Conservation (phyloP, 805 yeast species). For the Candida ipomoeae region DNA sequence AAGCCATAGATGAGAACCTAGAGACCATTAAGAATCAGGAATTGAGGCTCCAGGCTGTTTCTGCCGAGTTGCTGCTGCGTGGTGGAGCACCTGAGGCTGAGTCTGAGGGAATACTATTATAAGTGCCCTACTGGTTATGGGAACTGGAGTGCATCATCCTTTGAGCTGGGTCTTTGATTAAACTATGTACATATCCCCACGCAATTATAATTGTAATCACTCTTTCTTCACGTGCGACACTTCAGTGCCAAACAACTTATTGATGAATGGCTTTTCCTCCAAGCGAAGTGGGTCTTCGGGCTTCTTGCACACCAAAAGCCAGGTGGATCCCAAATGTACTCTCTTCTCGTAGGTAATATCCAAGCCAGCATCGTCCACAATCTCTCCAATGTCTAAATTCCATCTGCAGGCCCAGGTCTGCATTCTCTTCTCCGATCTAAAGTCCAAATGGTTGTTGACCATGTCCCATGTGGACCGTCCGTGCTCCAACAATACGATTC, state of each 20-base stretch:
- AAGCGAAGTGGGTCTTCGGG: conserved; percentile 58
- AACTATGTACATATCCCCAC: neutral
- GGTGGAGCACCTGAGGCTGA: conserved; percentile 15
- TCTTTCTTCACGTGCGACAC: conserved; percentile 24
- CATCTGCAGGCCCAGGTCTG: conserved; percentile 96
- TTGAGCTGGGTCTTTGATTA: neutral
- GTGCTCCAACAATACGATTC: conserved; percentile 84
- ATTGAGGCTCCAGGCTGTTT: conserved; percentile 42
- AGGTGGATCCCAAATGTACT: conserved; percentile 88
- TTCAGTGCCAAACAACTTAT: conserved; percentile 39
- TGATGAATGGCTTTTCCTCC: conserved; percentile 40
- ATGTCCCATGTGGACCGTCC: conserved; percentile 81
- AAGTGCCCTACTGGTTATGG: neutral
- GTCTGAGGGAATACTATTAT: conserved; percentile 10
- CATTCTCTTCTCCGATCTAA: conserved; percentile 76
- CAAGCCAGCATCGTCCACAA: conserved; percentile 78
- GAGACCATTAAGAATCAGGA: conserved; percentile 50
- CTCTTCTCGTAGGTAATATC: conserved; percentile 77
- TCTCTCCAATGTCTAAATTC: conserved; percentile 90
- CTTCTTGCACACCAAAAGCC: conserved; percentile 73
- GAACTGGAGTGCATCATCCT: neutral
- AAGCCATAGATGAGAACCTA: conserved; percentile 55
- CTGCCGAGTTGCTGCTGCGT: conserved; percentile 46
- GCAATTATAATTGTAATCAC: neutral
- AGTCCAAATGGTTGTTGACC: conserved; percentile 76